phyloP scores from a whole-genome alignment of 306 rosid genomes.

The Urtica urens region DNA sequence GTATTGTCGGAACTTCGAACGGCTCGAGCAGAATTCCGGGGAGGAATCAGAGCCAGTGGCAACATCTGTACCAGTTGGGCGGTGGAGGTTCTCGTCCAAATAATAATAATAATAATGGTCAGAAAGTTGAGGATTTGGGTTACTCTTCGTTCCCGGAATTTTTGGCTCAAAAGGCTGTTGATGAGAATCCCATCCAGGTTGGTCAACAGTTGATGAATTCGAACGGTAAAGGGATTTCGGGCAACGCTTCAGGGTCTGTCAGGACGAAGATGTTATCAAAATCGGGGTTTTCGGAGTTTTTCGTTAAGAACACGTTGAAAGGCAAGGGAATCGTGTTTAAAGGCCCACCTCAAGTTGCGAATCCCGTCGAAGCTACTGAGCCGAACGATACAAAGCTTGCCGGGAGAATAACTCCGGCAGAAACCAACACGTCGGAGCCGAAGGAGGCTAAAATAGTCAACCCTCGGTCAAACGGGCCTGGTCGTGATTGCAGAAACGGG shows the following conservation, averaged over 20 bases:
- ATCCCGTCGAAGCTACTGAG: slow-evolving; percentile 31
- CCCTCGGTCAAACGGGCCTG: slow-evolving; percentile 20
- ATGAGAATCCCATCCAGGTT: slow-evolving; percentile 37
- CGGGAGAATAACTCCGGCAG: slow-evolving; percentile 19
- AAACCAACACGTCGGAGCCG: slow-evolving; percentile 23
- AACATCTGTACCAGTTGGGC: slow-evolving; percentile 51
- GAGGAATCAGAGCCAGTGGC: slow-evolving; percentile 46
- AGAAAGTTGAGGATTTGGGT: slow-evolving; percentile 36
- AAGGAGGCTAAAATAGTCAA: slow-evolving; percentile 27
- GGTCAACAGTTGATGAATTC: slow-evolving; percentile 33
- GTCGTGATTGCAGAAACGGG: slow-evolving; percentile 18
- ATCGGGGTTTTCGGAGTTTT: slow-evolving; percentile 79
- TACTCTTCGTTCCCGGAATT: slow-evolving; percentile 34
- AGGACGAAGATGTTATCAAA: slow-evolving; percentile 76
- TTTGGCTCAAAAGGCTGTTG: slow-evolving; percentile 33
- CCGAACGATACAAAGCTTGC: slow-evolving; percentile 29
- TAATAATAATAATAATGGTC: slow-evolving; percentile 33
- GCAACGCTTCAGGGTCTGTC: slow-evolving; percentile 36
- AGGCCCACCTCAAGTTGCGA: slow-evolving; percentile 31
- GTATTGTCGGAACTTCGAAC: slow-evolving; percentile 48
- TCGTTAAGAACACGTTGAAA: slow-evolving; percentile 61
- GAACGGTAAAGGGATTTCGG: slow-evolving; percentile 34
- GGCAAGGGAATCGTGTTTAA: slow-evolving; percentile 64
- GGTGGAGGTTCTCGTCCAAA: slow-evolving; percentile 37
- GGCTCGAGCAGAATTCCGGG: slow-evolving; percentile 31